Evolutionary conservation across 192 early-diverging fungal species (phyloP).

Genomic region (Phlyctochytrium bullatum): DNA sequence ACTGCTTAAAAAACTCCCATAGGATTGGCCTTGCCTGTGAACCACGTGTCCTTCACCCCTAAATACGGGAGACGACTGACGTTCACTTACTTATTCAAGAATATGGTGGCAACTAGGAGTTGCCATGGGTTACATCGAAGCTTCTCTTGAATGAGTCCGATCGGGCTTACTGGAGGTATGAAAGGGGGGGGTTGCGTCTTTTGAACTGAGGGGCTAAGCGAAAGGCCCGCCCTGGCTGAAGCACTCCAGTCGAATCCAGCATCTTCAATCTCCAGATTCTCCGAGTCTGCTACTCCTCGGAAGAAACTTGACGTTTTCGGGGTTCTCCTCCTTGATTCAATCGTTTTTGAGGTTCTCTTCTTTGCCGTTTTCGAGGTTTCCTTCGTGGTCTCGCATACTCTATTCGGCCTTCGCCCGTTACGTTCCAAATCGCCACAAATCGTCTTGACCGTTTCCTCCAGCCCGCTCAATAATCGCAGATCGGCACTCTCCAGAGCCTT

Average conservation of each 20-base stretch:
- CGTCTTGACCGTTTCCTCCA: too few relatives aligned
- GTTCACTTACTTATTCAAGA: slow-evolving; percentile 7
- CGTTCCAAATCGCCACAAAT: too few relatives aligned
- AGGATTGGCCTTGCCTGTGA: slow-evolving; percentile 6
- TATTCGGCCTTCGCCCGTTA: too few relatives aligned
- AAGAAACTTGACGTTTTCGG: too few relatives aligned
- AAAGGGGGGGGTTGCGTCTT: background rate
- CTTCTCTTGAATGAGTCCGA: slow-evolving; percentile 12
- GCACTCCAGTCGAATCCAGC: background rate
- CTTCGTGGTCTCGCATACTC: too few relatives aligned
- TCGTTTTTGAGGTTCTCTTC: too few relatives aligned
- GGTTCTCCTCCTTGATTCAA: too few relatives aligned
- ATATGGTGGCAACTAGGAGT: slow-evolving; percentile 10
- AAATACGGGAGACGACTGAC: background rate
- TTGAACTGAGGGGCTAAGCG: background rate
- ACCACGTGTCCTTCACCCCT: slow-evolving; percentile 8
- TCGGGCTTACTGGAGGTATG: background rate
- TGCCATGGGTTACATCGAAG: slow-evolving; percentile 7
- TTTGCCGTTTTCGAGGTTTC: too few relatives aligned
- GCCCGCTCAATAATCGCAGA: too few relatives aligned
- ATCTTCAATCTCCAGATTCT: too few relatives aligned
- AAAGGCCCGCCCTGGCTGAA: background rate
- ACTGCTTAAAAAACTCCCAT: slow-evolving; percentile 7
- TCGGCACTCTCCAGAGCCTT: too few relatives aligned
- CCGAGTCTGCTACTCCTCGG: too few relatives aligned